These are phyloP conservation scores for Cucurbita moschata DNA, from an alignment of 306 rosid genomes.

Conservation along the genomic window DNA sequence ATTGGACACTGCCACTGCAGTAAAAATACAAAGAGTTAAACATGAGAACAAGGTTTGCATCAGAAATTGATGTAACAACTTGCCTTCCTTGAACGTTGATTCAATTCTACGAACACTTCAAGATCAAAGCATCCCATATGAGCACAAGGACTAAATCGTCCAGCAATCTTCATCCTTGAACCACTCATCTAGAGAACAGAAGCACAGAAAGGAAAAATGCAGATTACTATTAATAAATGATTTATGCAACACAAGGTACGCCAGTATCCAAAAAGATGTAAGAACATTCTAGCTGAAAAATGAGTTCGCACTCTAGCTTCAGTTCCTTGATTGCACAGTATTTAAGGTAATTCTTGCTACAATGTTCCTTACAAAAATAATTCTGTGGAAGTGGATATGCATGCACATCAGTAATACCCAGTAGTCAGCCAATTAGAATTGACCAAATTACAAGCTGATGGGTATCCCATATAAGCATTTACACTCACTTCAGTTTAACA, in stretches of 20 bases:
- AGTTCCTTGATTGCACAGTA: background rate
- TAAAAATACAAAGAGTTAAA: constrained; percentile 21
- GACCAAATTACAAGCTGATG: too few relatives aligned
- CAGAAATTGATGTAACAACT: constrained; percentile 10
- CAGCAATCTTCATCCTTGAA: constrained; percentile 95
- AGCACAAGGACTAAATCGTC: constrained; percentile 89
- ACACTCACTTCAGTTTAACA: too few relatives aligned
- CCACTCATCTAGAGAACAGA: constrained; percentile 76
- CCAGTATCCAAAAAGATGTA: background rate
- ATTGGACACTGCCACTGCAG: constrained; percentile 99
- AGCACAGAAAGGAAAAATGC: constrained; percentile 4
- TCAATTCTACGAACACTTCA: constrained; percentile 91
- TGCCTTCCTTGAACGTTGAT: constrained; percentile 94
- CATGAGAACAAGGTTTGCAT: constrained; percentile 4
- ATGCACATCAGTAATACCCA: too few relatives aligned
- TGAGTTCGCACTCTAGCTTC: background rate
- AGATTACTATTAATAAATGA: constrained; percentile 9
- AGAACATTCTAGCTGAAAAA: background rate
- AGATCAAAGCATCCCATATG: constrained; percentile 99
- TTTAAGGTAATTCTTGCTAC: too few relatives aligned
- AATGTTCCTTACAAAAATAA: too few relatives aligned
- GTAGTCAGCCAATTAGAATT: too few relatives aligned
- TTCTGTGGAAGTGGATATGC: too few relatives aligned
- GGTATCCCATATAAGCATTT: too few relatives aligned
- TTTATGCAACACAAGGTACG: background rate